phyloP scores from a whole-genome alignment of 352 stramenopile genomes.

The Peronospora belbahrii region DNA sequence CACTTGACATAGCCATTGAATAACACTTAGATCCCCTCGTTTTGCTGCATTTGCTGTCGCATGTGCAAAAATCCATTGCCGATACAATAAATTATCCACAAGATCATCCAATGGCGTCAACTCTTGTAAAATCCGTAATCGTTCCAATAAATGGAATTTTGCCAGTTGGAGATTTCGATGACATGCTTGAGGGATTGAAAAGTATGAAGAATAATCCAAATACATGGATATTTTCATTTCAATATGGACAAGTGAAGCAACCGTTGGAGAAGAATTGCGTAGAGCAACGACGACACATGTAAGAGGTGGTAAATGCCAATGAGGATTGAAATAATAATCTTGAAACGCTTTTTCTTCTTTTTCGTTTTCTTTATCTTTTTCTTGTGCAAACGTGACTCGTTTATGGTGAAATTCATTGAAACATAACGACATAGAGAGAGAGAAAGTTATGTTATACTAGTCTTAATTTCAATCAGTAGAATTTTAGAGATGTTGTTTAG shows the following conservation, averaged over 20 bases:
- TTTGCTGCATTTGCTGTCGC: slow-evolving; percentile 18
- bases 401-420: no score
- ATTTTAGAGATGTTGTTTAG: no score
- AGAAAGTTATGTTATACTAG: no score
- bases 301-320: slow-evolving; percentile 8
- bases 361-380: no score
- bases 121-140: slow-evolving; percentile 5
- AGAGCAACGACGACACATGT: slow-evolving; percentile 4
- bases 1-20: slow-evolving; percentile 21
- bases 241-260: slow-evolving; percentile 25
- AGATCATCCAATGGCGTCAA: background rate
- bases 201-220: slow-evolving; percentile 17
- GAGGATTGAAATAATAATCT: no score
- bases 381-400: no score
- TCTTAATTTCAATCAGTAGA: no score
- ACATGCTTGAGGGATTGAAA: slow-evolving; percentile 18
- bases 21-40: slow-evolving; percentile 15
- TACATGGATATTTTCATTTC: slow-evolving; percentile 14
- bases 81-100: slow-evolving; percentile 11
- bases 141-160: slow-evolving; percentile 19
- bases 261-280: slow-evolving; percentile 2
- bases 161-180: no score
- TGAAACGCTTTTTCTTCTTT: no score
- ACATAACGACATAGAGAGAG: no score
- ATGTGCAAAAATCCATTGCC: slow-evolving; percentile 24